Percentiles rank a stretch among this genome's conserved stretches.
Conservation (phyloP, 2,329 filamentous ascomycete genomes). For the Phialophora tarda region DNA sequence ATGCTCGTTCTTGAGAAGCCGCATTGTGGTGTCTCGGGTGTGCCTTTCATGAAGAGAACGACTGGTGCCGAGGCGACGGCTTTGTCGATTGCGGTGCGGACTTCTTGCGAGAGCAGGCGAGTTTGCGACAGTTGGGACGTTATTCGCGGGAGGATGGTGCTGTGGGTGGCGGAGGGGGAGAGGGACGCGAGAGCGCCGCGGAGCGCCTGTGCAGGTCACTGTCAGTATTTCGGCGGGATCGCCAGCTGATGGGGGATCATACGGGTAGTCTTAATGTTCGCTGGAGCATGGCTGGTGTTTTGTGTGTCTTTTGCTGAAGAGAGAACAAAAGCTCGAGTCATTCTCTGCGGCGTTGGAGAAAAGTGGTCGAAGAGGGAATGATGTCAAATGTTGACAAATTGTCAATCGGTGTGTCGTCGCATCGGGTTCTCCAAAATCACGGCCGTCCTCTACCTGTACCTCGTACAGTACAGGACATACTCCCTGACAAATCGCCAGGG, state of each 20-base stretch:
- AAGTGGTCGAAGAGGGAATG: slow-evolving; percentile 23
- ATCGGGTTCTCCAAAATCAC: not conserved
- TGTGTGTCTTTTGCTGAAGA: slow-evolving; percentile 4
- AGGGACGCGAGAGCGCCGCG: slow-evolving; percentile 35
- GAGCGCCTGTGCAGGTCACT: slow-evolving; percentile 30
- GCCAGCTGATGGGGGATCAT: not conserved
- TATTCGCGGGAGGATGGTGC: slow-evolving; percentile 44
- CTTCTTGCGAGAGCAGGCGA: slow-evolving; percentile 78
- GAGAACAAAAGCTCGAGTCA: not conserved
- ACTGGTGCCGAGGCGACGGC: slow-evolving; percentile 87
- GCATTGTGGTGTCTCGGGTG: slow-evolving; percentile 92
- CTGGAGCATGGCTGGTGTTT: slow-evolving; percentile 22
- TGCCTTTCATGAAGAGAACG: slow-evolving; percentile 99
- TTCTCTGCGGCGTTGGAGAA: slow-evolving; percentile 21
- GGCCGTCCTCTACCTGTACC: not conserved
- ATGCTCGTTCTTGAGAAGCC: slow-evolving; percentile 95
- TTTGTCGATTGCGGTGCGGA: slow-evolving; percentile 83
- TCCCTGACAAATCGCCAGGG: not conserved
- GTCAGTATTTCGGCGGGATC: not conserved
- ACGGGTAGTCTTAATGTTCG: slow-evolving; percentile 30
- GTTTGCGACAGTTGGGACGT: slow-evolving; percentile 34
- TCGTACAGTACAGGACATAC: not conserved
- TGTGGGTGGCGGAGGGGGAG: slow-evolving; percentile 38
- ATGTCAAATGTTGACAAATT: slow-evolving; percentile 37
- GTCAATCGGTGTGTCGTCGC: not conserved